Evolutionary conservation across 1,139 yeast genomes (phyloP).

Genomic region (Taphrina populina): DNA sequence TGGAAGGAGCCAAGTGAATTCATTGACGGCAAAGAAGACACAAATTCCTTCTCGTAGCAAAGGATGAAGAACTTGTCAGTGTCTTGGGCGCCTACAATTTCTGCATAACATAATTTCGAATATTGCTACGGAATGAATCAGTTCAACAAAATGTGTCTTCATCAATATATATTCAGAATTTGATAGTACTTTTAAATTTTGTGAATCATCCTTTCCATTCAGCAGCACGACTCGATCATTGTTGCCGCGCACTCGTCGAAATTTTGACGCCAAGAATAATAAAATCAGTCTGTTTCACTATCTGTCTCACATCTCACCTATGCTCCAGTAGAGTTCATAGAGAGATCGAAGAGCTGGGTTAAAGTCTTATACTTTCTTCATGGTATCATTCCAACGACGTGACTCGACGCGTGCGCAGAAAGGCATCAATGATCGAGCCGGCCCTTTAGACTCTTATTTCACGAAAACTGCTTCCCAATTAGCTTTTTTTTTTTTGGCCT

Average conservation of each 20-base stretch:
- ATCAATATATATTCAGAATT: conserved; percentile 20
- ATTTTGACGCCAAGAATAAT: too few species aligned
- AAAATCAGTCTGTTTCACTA: conserved; percentile 1
- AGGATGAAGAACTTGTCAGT: too few species aligned
- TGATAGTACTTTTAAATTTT: conserved; percentile 15
- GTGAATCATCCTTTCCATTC: conserved; percentile 13
- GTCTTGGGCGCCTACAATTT: too few species aligned
- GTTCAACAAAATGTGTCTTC: conserved; percentile 16
- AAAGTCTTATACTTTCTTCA: conserved; percentile 15
- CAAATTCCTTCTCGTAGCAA: too few species aligned
- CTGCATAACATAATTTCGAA: too few species aligned
- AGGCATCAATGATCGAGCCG: conserved; percentile 7
- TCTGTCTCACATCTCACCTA: conserved; percentile 10
- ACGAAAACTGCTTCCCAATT: too few species aligned
- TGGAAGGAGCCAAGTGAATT: conserved; percentile 35
- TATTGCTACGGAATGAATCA: conserved; percentile 18
- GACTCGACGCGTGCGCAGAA: background rate
- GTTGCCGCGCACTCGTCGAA: background rate
- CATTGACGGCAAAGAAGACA: too few species aligned
- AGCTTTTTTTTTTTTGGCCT: too few species aligned
- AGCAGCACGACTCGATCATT: conserved; percentile 1
- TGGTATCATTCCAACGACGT: background rate
- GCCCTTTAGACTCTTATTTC: too few species aligned
- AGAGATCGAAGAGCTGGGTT: conserved; percentile 24
- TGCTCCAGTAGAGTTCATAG: conserved; percentile 17